Evolutionary conservation across 2,329 filamentous ascomycete species (phyloP), one percentile per base, ranked within the genome.

Genomic region (Didymella pomorum): DNA sequence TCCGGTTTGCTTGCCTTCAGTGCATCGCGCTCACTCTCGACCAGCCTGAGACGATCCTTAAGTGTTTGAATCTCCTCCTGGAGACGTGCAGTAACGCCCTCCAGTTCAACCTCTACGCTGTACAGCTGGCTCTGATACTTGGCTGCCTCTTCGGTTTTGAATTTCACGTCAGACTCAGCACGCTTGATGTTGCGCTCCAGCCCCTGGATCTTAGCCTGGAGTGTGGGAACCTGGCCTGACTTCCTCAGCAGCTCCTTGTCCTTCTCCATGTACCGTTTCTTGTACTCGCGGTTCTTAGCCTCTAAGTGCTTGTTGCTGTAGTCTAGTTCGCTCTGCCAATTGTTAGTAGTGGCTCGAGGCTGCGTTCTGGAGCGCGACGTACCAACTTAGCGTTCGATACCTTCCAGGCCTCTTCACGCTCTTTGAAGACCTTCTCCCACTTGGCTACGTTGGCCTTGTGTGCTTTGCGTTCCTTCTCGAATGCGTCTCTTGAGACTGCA

Each of bases 1-100:
- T 90, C 89, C 77, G 89, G 84, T 29, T 90, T 84, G 49, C 87
- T 87, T 2, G 85, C 87, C 78, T 89, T 91, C 70, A 91, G 84
- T 3, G 89, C 86, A 72, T 92, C 89, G 8, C 89, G 87, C 76
- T 93, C 90, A 70, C 90, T 86, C 71, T 92, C 89, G 16, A 90
- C 81, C 29, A 89, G 78, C 72, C 84, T 86, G 65, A 90, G 81
- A 45, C 82, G 84, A 63, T 89, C 87, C 46, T 85, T 80, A 18
- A 89, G 81, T 60, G 87, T 83, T 23, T 87, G 81, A 2, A 93
- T 80, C 72, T 91, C 86, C 70, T 91, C 87, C 63, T 57, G 90
- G 84, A 49, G 87, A 75, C 39, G 84, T 82, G 52, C 87, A 85
- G 54, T 88, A 71, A 91, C 87, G 42, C 83, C 81, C 58, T 87